Conservation (phyloP, 73 alveolate species). For the Vitrella brassicaformis region DNA sequence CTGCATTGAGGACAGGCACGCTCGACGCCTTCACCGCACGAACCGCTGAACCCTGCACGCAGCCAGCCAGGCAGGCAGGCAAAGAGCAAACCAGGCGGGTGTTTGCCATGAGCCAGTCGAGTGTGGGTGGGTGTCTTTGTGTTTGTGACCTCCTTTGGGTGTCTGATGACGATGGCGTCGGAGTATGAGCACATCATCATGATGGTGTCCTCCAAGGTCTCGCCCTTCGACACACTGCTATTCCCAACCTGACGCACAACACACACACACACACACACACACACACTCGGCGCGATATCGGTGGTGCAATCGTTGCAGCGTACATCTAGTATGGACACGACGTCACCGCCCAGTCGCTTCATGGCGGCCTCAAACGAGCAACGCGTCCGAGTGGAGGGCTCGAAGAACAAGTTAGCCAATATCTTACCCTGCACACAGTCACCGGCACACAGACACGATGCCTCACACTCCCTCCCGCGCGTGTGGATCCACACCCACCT, state of each 20-base stretch:
- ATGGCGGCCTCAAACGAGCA: not conserved
- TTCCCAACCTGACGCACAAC: not conserved
- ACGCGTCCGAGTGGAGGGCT: not conserved
- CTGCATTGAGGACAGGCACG: not conserved
- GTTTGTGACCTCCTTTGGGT: too few species aligned
- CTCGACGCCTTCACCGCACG: not conserved
- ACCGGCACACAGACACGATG: not conserved
- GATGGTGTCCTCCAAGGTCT: not conserved
- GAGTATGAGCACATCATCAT: not conserved
- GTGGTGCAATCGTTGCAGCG: too few species aligned
- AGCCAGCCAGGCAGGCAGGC: too few species aligned
- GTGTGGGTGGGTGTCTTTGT: too few species aligned
- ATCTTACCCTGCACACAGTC: not conserved
- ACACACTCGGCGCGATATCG: not conserved
- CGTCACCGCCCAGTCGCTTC: not conserved
- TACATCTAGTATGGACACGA: too few species aligned
- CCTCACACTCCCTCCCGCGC: not conserved
- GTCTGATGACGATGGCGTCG: not conserved
- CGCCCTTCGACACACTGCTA: not conserved
- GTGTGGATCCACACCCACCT: not conserved
- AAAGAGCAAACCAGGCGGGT: too few species aligned
- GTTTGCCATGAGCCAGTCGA: too few species aligned
- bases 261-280: not conserved
- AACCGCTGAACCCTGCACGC: not conserved
- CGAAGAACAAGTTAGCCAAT: not conserved